Percentiles rank a stretch among this genome's conserved stretches.
These are phyloP conservation scores for Apiotrichum mycotoxinovorans DNA, from an alignment of 1,284 basidiomycete genomes.

Conservation along the genomic window DNA sequence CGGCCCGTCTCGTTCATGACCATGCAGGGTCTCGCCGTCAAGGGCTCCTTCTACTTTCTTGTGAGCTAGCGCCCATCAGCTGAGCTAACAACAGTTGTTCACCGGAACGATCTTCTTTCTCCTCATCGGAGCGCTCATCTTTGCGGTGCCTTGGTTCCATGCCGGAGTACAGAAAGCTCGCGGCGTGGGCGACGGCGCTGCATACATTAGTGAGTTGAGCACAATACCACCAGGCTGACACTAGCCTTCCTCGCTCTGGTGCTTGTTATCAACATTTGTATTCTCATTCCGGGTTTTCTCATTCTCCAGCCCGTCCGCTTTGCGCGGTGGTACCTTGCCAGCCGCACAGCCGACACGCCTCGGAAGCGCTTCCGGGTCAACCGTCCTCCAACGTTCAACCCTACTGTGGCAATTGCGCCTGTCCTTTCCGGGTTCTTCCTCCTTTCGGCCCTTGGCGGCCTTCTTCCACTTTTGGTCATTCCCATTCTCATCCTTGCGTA, in stretches of 20 bases:
- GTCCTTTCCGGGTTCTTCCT: constrained; percentile 67
- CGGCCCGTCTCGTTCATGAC: constrained; percentile 62
- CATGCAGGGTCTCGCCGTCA: constrained; percentile 61
- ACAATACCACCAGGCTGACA: not conserved
- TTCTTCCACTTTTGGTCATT: constrained; percentile 72
- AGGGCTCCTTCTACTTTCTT: constrained; percentile 64
- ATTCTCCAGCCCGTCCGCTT: constrained; percentile 65
- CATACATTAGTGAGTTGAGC: constrained; percentile 62
- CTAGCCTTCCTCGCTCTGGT: constrained; percentile 54
- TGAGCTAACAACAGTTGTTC: constrained; percentile 33
- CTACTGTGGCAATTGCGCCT: constrained; percentile 62
- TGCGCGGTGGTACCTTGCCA: constrained; percentile 57
- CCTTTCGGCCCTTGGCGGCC: constrained; percentile 62
- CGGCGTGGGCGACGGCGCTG: constrained; percentile 63
- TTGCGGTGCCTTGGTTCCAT: constrained; percentile 60
- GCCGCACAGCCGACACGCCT: constrained; percentile 64
- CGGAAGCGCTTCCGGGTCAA: constrained; percentile 68
- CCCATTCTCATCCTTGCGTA: constrained; percentile 64
- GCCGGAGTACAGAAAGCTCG: constrained; percentile 49
- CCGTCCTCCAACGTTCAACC: constrained; percentile 67
- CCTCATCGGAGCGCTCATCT: constrained; percentile 63
- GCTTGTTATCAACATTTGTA: constrained; percentile 63
- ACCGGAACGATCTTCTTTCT: constrained; percentile 63
- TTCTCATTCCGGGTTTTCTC: constrained; percentile 66
- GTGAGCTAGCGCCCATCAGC: constrained; percentile 23